Evolutionary conservation across 2,329 filamentous ascomycete species (phyloP).

Genomic region (Colletotrichum plurivorum): DNA sequence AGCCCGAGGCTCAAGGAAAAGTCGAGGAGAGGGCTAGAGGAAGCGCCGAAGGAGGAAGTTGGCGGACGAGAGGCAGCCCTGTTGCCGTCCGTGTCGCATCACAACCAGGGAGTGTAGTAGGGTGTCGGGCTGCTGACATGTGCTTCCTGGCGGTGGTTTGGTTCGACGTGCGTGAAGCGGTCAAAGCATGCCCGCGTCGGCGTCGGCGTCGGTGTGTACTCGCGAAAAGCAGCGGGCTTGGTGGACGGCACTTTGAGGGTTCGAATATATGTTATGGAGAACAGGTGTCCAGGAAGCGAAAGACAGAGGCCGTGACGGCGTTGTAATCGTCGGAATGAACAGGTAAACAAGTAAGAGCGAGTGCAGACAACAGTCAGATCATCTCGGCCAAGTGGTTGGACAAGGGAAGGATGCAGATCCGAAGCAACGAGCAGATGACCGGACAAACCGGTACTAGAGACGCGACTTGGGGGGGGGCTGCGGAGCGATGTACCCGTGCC

Average conservation of each 20-base stretch:
- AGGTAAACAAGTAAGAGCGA: background rate
- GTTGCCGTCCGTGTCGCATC: slow-evolving; percentile 37
- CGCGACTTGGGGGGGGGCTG: slow-evolving; percentile 15
- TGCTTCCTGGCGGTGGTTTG: slow-evolving; percentile 23
- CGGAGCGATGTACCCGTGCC: slow-evolving; percentile 11
- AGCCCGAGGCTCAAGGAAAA: background rate
- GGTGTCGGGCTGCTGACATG: slow-evolving; percentile 32
- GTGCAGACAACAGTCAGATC: slow-evolving; percentile 16
- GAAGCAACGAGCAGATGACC: slow-evolving; percentile 34
- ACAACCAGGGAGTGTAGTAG: slow-evolving; percentile 23
- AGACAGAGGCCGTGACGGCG: background rate
- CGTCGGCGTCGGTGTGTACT: slow-evolving; percentile 18
- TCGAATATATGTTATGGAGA: background rate
- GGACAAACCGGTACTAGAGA: slow-evolving; percentile 15
- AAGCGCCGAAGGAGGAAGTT: slow-evolving; percentile 3
- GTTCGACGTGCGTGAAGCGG: slow-evolving; percentile 4
- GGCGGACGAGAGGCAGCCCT: slow-evolving; percentile 25
- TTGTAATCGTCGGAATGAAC: background rate
- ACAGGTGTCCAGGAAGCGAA: background rate
- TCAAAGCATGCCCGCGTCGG: slow-evolving; percentile 31
- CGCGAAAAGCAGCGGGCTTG: slow-evolving; percentile 12
- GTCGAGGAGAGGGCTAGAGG: slow-evolving; percentile 1
- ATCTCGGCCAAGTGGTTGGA: slow-evolving; percentile 4
- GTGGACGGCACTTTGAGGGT: background rate
- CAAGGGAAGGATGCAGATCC: slow-evolving; percentile 31